These are phyloP conservation scores for Saturnispora diversa DNA, from an alignment of 805 yeast species.

Conservation along the genomic window DNA sequence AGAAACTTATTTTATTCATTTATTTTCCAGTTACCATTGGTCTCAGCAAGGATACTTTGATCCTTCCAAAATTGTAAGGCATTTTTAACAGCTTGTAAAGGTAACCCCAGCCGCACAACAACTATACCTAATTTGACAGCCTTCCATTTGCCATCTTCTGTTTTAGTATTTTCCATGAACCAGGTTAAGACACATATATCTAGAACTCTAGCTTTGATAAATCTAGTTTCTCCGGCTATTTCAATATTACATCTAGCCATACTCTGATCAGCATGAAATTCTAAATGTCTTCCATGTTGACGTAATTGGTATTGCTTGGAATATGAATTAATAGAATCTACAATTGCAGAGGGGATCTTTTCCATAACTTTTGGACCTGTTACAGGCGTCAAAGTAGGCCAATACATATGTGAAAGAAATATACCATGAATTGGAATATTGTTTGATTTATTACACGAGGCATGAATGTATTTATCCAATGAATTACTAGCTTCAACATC, in stretches of 20 bases:
- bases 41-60: slow-evolving; percentile 42
- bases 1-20: slow-evolving; percentile 9
- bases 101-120: slow-evolving; percentile 36
- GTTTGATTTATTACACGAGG: slow-evolving; percentile 22
- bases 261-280: slow-evolving; percentile 53
- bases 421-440: slow-evolving; percentile 40
- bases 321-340: slow-evolving; percentile 36
- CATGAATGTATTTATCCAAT: slow-evolving; percentile 29
- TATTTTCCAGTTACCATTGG: slow-evolving; percentile 14
- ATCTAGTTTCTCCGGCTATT: slow-evolving; percentile 34
- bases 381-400: slow-evolving; percentile 56
- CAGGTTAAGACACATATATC: slow-evolving; percentile 45
- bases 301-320: slow-evolving; percentile 31
- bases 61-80: slow-evolving; percentile 57
- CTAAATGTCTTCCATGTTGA: slow-evolving; percentile 53
- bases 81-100: slow-evolving; percentile 31
- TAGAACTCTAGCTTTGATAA: slow-evolving; percentile 47
- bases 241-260: slow-evolving; percentile 51
- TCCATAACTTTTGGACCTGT: slow-evolving; percentile 4
- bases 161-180: slow-evolving; percentile 18
- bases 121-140: slow-evolving; percentile 25
- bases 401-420: slow-evolving; percentile 67
- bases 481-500: slow-evolving; percentile 55
- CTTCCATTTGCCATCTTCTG: slow-evolving; percentile 4
- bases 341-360: slow-evolving; percentile 41